phyloP scores from a whole-genome alignment of 2,329 filamentous ascomycete genomes.

The Atkinsonella texensis region DNA sequence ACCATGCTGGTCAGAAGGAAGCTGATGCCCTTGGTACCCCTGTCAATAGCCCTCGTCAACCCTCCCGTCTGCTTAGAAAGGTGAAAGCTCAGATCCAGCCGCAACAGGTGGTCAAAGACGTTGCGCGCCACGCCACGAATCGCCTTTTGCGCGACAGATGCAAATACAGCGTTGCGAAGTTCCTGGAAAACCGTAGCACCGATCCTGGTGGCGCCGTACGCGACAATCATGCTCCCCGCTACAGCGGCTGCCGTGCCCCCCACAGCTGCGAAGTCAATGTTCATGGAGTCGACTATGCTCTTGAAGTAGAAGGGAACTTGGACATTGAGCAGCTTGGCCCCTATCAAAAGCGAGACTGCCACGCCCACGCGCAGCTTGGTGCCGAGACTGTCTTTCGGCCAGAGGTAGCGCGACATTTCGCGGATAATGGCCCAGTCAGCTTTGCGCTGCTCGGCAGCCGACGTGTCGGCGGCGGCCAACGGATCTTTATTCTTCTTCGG shows the following conservation, averaged over 20 bases:
- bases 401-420: slow-evolving; percentile 92
- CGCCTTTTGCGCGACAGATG: slow-evolving; percentile 91
- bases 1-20: slow-evolving; percentile 97
- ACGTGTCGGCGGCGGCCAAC: slow-evolving; percentile 27
- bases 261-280: slow-evolving; percentile 75
- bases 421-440: slow-evolving; percentile 98
- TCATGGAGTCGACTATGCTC: slow-evolving; percentile 94
- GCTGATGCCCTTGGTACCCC: slow-evolving; percentile 96
- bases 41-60: slow-evolving; percentile 83
- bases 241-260: slow-evolving; percentile 86
- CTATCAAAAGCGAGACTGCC: slow-evolving; percentile 72
- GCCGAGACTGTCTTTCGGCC: slow-evolving; percentile 67
- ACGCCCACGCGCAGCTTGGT: slow-evolving; percentile 77
- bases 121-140: slow-evolving; percentile 84
- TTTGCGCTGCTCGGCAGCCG: slow-evolving; percentile 79
- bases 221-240: slow-evolving; percentile 85
- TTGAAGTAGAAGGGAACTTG: slow-evolving; percentile 99
- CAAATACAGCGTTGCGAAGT: slow-evolving; percentile 89
- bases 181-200: slow-evolving; percentile 87
- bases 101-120: slow-evolving; percentile 82
- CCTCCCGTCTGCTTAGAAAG: slow-evolving; percentile 90
- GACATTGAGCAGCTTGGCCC: slow-evolving; percentile 91
- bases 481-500: slow-evolving; percentile 17
- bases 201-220: slow-evolving; percentile 81
- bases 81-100: slow-evolving; percentile 87